Conservation (phyloP, 176 grass and related monocot genomes). For the Guadua angustifolia region DNA sequence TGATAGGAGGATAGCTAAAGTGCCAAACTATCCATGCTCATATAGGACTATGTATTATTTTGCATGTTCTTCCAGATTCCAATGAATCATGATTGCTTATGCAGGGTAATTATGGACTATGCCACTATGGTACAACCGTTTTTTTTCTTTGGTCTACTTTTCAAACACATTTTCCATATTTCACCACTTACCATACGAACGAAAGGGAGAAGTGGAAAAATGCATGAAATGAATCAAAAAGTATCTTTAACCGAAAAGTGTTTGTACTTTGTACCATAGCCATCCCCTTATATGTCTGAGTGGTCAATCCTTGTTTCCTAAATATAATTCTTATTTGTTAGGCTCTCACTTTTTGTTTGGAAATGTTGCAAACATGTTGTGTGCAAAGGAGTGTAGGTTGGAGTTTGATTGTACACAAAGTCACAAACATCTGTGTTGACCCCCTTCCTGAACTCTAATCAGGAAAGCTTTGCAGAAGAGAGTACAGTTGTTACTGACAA, state of each 20-base stretch:
- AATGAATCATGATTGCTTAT: not conserved
- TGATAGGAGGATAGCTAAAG: not conserved
- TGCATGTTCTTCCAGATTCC: slow-evolving; percentile 7
- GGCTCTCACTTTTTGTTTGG: not conserved
- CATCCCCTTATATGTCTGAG: slow-evolving; percentile 4
- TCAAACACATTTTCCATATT: not conserved
- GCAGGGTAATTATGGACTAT: not conserved
- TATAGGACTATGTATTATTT: not conserved
- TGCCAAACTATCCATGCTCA: not conserved
- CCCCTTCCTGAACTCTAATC: slow-evolving; percentile 17
- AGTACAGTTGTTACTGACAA: slow-evolving; percentile 14
- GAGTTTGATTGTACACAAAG: not conserved
- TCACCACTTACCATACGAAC: not conserved
- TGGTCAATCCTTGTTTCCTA: not conserved
- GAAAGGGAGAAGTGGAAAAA: not conserved
- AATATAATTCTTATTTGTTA: not conserved
- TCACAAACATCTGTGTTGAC: not conserved
- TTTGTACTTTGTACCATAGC: not conserved
- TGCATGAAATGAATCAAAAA: not conserved
- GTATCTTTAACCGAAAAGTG: not conserved
- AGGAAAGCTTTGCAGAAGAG: slow-evolving; percentile 49
- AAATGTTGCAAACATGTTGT: not conserved
- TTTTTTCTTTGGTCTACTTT: not conserved
- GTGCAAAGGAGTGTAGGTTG: slow-evolving; percentile 1
- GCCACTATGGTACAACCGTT: not conserved